Base-by-base conservation (phyloP, 2,329 filamentous ascomycete genomes). In the Sclerotinia trifoliorum region DNA sequence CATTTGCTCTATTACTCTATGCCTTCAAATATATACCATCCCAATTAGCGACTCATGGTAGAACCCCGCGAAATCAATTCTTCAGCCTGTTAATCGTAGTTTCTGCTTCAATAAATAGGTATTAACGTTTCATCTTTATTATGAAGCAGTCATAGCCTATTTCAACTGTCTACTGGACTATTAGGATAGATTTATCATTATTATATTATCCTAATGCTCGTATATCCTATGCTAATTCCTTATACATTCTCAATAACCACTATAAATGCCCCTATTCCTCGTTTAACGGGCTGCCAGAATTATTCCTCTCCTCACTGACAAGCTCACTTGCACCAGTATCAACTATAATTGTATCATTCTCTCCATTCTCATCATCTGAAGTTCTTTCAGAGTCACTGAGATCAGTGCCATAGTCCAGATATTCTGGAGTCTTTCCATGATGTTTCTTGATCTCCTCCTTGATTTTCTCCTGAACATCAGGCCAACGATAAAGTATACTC, bases 401-500 rank as follows among this genome's bases (percentile, higher is more conserved):
- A 19, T 66, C 65, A 1, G 54, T 61, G 0, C 61, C 19, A 17
- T 24, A 66, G 19, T 61, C 65, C 4, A 61, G 6, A 19, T 29
- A 66, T 15, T 1, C 3, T n/a, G 29, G 21, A 1, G 11, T 3
- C 19, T 42, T 62, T 29, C 55, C 65, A 39, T 32, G 17, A 5
- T n/a, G 2, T 7, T 6, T 29, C 7, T 7, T 24, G 6, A 44
- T 24, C 8, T 29, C 46, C 6, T 44, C 32, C 26, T n/a, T 29
- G 7, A 66, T 52, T 11, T 24, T 61, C 13, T 66, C 19, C n/a
- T 54, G 55, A 19, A 66, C 29, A 11, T 66, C 55, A 15, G 65
- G 65, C 65, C 65, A 66, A 21, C 15, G 51, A 15, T 66, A 66
- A 2, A 66, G 6, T 5, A 62, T 66, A 1, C 3, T 66, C 13